phyloP scores from a whole-genome alignment of 1,139 yeast species.

The Blastobotrys buckinghamii region DNA sequence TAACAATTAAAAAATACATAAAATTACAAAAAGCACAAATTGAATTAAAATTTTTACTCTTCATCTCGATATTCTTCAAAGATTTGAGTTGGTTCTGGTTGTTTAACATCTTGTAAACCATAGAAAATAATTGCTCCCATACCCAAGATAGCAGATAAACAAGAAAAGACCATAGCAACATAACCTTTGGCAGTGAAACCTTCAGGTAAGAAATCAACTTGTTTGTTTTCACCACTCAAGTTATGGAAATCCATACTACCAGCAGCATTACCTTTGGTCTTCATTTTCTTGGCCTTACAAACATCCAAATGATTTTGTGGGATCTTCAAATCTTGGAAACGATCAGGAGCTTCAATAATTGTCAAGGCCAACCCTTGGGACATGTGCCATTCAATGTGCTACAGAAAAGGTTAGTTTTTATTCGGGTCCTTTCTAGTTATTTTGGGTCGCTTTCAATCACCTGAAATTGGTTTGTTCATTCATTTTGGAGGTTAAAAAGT shows the following conservation, averaged over 20 bases:
- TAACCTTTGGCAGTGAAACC: conserved; percentile 91
- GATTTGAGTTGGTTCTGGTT: not conserved
- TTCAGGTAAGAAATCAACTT: conserved; percentile 56
- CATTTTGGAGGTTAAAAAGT: no score
- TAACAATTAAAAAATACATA: no score
- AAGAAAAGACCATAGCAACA: conserved; percentile 77
- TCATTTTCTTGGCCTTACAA: conserved; percentile 50
- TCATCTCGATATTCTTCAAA: not conserved
- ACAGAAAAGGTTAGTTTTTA: no score
- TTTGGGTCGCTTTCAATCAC: no score
- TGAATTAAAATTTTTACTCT: not conserved
- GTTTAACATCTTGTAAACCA: conserved; percentile 60
- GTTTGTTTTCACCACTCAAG: conserved; percentile 67
- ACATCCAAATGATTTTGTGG: conserved; percentile 53
- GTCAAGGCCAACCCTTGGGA: conserved; percentile 75
- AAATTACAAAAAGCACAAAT: no score
- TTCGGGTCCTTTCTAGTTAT: no score
- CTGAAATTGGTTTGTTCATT: no score
- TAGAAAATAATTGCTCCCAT: conserved; percentile 68
- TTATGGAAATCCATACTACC: conserved; percentile 62
- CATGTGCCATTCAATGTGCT: conserved; percentile 88
- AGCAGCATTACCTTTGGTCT: conserved; percentile 77
- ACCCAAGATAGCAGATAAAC: conserved; percentile 75
- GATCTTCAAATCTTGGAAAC: conserved; percentile 44
- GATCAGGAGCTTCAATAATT: conserved; percentile 70